Evolutionary conservation across 2,329 filamentous ascomycete genomes (phyloP), one percentile per base, ranked within the genome.

Genomic region (Sphaerulina populicola): DNA sequence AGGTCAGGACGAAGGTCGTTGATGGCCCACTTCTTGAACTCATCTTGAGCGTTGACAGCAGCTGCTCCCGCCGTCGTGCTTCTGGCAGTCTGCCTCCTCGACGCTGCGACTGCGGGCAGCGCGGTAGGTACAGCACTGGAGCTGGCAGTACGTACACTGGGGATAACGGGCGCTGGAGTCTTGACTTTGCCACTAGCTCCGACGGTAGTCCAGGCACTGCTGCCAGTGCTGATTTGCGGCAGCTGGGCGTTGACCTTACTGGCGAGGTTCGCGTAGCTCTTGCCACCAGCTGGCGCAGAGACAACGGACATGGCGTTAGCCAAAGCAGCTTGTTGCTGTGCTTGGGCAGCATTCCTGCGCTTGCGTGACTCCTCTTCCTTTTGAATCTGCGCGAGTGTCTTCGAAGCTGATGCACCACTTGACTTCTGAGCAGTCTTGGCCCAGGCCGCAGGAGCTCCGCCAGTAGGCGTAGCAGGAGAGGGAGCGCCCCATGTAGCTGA

Each of bases 381-480:
- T 68, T 97, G 93, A 53, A 98, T 97, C 60, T 97, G 91, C 21
- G 89, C 88, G 40, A 97, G 76, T 0, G 89, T 95, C 78, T 96
- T 96, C 75, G 94, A 93, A 9, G 71, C 73, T 67, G 62, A 40
- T 29, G 69, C 67, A 36, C 69, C 66, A 38, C 69, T 65, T 35
- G 74, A 66, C 62, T 79, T 83, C 49, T 67, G 73, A 52, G 73
- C 69, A 2, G 83, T 80, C 69, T 87, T 88, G 14, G 77, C 72
- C 85, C 85, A 88, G 0, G 83, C 81, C 11, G 72, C 72, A 30
- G 68, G 62, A 44, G 61, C 66, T 44, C 73, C 67, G 9, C 57
- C 72, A n/a, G 61, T 59, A n/a, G 81, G 72, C 6, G 80, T 79
- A 6, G 81, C 80, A 2, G 88, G 87, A 51, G 70, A 76, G 52